phyloP scores from a whole-genome alignment of 208 protist species.

The Sergeia podlipaevii region DNA sequence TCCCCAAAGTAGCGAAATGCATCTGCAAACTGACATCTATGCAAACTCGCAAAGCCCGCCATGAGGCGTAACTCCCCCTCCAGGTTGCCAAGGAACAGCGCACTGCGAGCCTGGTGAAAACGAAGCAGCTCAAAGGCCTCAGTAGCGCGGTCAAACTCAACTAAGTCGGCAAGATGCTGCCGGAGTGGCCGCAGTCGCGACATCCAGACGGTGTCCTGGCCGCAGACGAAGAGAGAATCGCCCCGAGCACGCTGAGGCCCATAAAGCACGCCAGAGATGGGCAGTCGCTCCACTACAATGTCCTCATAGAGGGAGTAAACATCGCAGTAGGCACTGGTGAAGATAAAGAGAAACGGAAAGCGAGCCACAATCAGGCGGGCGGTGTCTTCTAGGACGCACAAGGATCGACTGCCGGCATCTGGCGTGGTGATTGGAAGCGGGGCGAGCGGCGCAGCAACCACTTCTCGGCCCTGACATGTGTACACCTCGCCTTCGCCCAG shows the following conservation, averaged over 20 bases:
- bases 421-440: conserved; percentile 20
- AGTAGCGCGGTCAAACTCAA: conserved; percentile 33
- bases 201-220: conserved; percentile 58
- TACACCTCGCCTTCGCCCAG: conserved; percentile 34
- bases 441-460: conserved; percentile 31
- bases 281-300: conserved; percentile 39
- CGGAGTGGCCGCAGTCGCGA: conserved; percentile 44
- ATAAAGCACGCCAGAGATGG: conserved; percentile 44
- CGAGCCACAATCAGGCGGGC: conserved; percentile 27
- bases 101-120: conserved; percentile 17
- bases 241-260: conserved; percentile 38
- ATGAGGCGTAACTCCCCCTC: conserved; percentile 65
- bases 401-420: neutral
- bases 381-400: neutral
- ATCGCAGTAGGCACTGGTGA: conserved; percentile 61
- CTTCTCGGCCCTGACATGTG: conserved; percentile 28
- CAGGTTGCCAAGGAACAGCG: conserved; percentile 18
- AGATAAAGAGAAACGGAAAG: conserved; percentile 67
- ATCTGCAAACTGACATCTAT: conserved; percentile 28
- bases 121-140: conserved; percentile 70
- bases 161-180: conserved; percentile 54
- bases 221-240: conserved; percentile 44
- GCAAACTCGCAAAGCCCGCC: conserved; percentile 61
- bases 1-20: conserved; percentile 55
- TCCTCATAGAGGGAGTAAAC: conserved; percentile 54